Evolutionary conservation across 805 yeast species (phyloP).

Genomic region (Saccharomycopsis javanensis): DNA sequence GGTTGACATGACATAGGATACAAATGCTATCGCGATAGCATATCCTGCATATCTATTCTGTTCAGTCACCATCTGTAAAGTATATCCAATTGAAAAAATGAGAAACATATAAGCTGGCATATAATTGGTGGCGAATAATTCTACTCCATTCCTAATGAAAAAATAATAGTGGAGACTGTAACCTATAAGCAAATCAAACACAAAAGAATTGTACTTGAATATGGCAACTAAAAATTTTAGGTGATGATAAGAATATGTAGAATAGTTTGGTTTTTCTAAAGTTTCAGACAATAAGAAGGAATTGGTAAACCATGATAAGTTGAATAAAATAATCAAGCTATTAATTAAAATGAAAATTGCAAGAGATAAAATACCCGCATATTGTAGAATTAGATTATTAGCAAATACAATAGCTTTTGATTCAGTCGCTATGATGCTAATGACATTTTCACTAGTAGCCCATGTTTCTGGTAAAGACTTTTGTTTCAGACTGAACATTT

Average conservation of each 20-base stretch:
- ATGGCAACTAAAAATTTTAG: neutral
- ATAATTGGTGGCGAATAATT: conserved; percentile 9
- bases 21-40: neutral
- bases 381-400: neutral
- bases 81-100: conserved; percentile 9
- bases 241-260: conserved; percentile 9
- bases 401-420: neutral
- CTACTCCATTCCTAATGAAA: conserved; percentile 27
- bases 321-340: conserved; percentile 18
- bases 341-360: neutral
- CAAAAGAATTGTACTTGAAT: conserved; percentile 17
- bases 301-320: conserved; percentile 28
- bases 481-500: neutral
- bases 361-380: conserved; percentile 3
- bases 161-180: conserved; percentile 53
- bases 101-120: conserved; percentile 13
- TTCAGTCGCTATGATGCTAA: neutral
- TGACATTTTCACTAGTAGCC: neutral
- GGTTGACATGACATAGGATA: neutral
- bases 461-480: neutral
- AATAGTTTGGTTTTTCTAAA: neutral
- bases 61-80: conserved; percentile 21
- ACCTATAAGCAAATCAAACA: conserved; percentile 34
- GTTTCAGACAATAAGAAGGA: conserved; percentile 21
- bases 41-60: conserved; percentile 3